Evolutionary conservation across 164 flowering plant species (phyloP), one percentile per base, ranked within the genome.

Genomic region (Liriodendron chinense): DNA sequence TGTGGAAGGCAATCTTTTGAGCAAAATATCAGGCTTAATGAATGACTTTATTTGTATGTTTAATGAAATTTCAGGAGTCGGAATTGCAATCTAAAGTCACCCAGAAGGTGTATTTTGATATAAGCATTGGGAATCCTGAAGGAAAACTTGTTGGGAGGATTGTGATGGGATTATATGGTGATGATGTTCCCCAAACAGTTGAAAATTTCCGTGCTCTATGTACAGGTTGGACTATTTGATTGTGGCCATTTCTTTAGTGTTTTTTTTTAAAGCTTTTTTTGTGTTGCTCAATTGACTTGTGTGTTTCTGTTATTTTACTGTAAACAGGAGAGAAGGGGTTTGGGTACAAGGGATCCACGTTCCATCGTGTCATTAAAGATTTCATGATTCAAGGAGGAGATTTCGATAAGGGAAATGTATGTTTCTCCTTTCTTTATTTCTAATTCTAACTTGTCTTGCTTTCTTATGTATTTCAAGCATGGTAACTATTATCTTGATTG

Each of bases 181-280:
- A 96, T 80, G 98, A 90, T 73, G 97, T 94, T 68, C 99, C 99
- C 23, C 94, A 91, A 85, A 96, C 99, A 5, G 92, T 85, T 0
- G 98, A 94, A 84, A 96, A 92, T 50, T 96, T 96, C 84, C 92
- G 98, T 57, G 99, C 99, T 70, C 82, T 96, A 24, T 96, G 98
- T 85, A 92, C 96, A 84, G 99, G 99, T 92, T 74, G 12, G 61
- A n/a, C 65, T 62, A 0, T 47, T n/a, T 68, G 5, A 47, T 50
- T 59, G 53, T 65, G 9, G 24, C 72, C 20, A 74, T n/a, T 24
- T 47, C 23, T 28, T 63, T 43, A 18, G 16, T 8, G 10, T 53
- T 24, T 3, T 68, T 56, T 7, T 68, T 73, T 69, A 34, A 22
- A 14, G 9, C 48, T 5, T 10, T 47, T 74, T 12, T 20, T 12